Evolutionary conservation across 2,329 filamentous ascomycete genomes (phyloP).

Genomic region (Colletotrichum sp.): DNA sequence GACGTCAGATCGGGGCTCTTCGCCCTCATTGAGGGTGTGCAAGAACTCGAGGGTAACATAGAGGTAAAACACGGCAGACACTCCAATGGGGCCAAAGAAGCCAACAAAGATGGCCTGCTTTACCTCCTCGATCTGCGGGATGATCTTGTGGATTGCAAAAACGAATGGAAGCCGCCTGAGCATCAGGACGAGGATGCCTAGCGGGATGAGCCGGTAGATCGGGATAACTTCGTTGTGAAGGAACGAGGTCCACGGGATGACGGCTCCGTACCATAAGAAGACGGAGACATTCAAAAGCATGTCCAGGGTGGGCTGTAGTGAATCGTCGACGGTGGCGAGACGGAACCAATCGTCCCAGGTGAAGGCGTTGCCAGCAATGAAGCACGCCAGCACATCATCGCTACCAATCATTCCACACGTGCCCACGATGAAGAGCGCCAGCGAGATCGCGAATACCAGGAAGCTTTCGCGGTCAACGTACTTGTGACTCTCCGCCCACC

Average conservation of each 20-base stretch:
- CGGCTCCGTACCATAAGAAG: conserved; percentile 90
- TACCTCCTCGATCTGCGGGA: conserved; percentile 78
- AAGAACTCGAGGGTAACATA: conserved; percentile 83
- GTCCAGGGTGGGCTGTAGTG: conserved; percentile 91
- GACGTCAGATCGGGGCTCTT: conserved; percentile 69
- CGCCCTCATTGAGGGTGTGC: conserved; percentile 59
- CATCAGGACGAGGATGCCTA: conserved; percentile 79
- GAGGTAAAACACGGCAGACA: conserved; percentile 89
- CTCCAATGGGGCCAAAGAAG: conserved; percentile 92
- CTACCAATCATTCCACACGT: conserved; percentile 88
- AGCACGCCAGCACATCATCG: conserved; percentile 90
- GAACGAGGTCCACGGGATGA: conserved; percentile 82
- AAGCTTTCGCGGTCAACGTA: conserved; percentile 90
- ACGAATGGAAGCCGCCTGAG: conserved; percentile 81
- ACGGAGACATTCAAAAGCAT: conserved; percentile 90
- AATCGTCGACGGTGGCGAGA: conserved; percentile 86
- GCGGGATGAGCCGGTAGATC: conserved; percentile 72
- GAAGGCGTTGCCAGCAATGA: conserved; percentile 89
- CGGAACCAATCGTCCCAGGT: conserved; percentile 97
- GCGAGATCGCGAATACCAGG: conserved; percentile 82
- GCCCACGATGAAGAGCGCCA: conserved; percentile 86
- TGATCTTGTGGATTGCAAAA: conserved; percentile 73
- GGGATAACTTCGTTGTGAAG: conserved; percentile 71
- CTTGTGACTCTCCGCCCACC: conserved; percentile 81
- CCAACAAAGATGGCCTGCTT: conserved; percentile 85